Base-by-base conservation (phyloP, 176 grass and related monocot genomes). In the Juncus inflexus region DNA sequence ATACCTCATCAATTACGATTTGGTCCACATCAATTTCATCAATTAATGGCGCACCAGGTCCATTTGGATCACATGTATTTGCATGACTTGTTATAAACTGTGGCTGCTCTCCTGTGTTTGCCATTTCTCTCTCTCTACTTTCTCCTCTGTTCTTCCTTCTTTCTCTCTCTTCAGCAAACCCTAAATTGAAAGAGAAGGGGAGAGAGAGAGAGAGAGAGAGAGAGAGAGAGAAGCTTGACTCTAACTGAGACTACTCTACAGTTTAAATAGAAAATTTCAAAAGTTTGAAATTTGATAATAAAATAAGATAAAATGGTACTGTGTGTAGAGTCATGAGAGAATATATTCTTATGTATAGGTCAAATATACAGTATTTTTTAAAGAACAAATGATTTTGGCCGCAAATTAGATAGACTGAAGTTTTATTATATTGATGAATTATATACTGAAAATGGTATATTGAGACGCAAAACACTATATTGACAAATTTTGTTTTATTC, bases 1-100 rank as follows among this genome's bases (percentile, higher is more conserved):
- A 83, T 89, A 97, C 94, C 94, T 89, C 94, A 39, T 82, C 80
- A 58, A 97, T 88, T 12, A 91, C 60, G 70, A 97, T 84, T 74
- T 97, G 94, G 67, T 91, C 82, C 14, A 67, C 83, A 86, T 91
- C 87, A 40, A 91, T 89, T 73, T 57, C 84, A 36, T 91, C 85
- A 5, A 97, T 97, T 12, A 97, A 83, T 71, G 88, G 94, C 3
- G 62, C 56, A 16, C 82, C 85, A 1, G 80, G 72, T 35, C 94
- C 88, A 76, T 73, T 81, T 1, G 80, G 77, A 73, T 14, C 42
- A 42, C 68, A 79, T 9, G 41, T 66, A 63, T 61, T 80, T 2
- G 58, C 77, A 57, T 65, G 55, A 55, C 82, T 97, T 11, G 67
- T 69, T 3, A 97, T 84, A 58, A 97, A 97, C 9, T 97, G 94